phyloP scores from a whole-genome alignment of 768 basidiomycete genomes.

The Amanita rimosa region DNA sequence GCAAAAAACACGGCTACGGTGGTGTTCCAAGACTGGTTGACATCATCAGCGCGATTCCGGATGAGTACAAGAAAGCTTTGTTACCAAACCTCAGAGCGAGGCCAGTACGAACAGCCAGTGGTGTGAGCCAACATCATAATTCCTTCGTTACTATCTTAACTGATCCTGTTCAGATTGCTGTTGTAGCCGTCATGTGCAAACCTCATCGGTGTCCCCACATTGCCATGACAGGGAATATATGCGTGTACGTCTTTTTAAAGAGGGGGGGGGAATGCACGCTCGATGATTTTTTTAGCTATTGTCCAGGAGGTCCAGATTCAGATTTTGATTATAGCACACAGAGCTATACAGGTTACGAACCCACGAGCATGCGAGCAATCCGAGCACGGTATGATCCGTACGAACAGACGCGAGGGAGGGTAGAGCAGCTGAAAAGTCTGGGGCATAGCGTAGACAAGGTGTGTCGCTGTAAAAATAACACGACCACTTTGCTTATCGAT shows the following conservation, averaged over 20 bases:
- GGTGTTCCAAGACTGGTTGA: slow-evolving; percentile 92
- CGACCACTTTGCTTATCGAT: background rate
- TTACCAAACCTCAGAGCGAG: slow-evolving; percentile 85
- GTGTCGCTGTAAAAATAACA: slow-evolving; percentile 4
- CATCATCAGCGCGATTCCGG: slow-evolving; percentile 96
- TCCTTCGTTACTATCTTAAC: background rate
- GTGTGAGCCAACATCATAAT: slow-evolving; percentile 37
- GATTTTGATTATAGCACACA: slow-evolving; percentile 99
- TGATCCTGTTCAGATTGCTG: slow-evolving; percentile 61
- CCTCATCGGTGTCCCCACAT: slow-evolving; percentile 99
- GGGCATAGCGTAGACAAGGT: slow-evolving; percentile 98
- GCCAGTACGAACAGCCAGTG: slow-evolving; percentile 93
- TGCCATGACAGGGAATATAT: slow-evolving; percentile 99
- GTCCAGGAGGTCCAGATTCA: slow-evolving; percentile 97
- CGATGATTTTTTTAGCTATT: slow-evolving; percentile 47
- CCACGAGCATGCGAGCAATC: slow-evolving; percentile 98
- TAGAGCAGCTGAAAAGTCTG: slow-evolving; percentile 92
- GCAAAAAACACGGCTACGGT: slow-evolving; percentile 81
- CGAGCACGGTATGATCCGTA: slow-evolving; percentile 93
- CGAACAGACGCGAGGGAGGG: slow-evolving; percentile 89
- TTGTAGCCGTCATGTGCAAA: slow-evolving; percentile 99
- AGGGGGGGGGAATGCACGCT: background rate
- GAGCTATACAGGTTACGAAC: slow-evolving; percentile 91
- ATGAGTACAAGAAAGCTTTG: slow-evolving; percentile 89
- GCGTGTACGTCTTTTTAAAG: slow-evolving; percentile 54